These are phyloP conservation scores for Narthecium ossifragum DNA, from an alignment of 106 monocot species.

Conservation along the genomic window DNA sequence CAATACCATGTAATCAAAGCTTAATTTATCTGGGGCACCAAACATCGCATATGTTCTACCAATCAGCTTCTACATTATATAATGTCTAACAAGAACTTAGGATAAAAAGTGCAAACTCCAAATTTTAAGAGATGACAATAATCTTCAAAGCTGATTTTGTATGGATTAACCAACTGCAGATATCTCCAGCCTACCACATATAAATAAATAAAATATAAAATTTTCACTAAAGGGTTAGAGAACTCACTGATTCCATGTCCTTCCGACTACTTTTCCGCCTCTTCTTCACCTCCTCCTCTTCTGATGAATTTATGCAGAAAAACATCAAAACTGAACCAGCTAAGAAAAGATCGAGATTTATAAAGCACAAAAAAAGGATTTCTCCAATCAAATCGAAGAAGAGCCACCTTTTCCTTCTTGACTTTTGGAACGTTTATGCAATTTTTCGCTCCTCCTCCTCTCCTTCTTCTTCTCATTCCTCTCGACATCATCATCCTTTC, in stretches of 20 bases:
- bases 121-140: neutral
- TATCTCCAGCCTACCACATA: neutral
- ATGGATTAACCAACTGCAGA: neutral
- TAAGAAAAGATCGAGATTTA: neutral
- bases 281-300: neutral
- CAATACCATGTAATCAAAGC: no score
- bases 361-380: neutral
- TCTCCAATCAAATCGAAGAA: neutral
- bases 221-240: neutral
- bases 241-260: neutral
- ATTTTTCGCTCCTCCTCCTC: neutral
- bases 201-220: neutral
- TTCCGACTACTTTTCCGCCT: neutral
- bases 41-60: neutral
- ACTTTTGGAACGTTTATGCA: neutral
- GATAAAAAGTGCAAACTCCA: neutral
- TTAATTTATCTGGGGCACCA: no score
- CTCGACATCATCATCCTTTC: neutral
- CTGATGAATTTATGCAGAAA: no score
- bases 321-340: neutral
- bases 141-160: neutral
- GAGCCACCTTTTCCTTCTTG: no score
- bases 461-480: neutral
- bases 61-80: neutral
- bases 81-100: neutral